Conservation (phyloP, 345 rosid species). For the Lepidium didymum region DNA sequence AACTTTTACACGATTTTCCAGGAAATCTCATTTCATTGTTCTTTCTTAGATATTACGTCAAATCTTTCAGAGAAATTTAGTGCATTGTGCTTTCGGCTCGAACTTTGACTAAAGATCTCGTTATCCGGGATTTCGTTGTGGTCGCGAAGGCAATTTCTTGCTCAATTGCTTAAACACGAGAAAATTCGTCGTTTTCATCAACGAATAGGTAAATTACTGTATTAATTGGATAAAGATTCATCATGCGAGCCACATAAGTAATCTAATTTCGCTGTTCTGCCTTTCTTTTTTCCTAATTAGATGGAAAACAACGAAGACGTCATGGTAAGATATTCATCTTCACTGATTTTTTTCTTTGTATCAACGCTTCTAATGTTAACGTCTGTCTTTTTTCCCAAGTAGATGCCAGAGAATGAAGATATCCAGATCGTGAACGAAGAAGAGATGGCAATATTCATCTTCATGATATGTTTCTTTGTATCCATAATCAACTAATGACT, state of each 20-base stretch:
- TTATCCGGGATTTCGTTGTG: background rate
- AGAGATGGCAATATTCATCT: no score
- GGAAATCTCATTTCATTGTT: background rate
- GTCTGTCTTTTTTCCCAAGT: no score
- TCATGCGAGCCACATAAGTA: background rate
- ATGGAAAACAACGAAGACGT: conserved; percentile 35
- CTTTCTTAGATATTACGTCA: background rate
- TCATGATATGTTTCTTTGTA: no score
- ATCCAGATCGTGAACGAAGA: no score
- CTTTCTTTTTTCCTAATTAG: conserved; percentile 36
- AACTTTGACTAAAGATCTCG: background rate
- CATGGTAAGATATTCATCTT: conserved; percentile 30
- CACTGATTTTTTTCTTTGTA: background rate
- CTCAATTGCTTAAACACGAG: background rate
- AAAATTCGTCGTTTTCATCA: background rate
- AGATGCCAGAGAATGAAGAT: no score
- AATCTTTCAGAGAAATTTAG: background rate
- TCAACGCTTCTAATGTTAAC: background rate
- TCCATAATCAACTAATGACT: background rate
- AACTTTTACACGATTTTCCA: background rate
- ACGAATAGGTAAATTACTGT: background rate
- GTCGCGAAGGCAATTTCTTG: background rate
- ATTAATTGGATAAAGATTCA: background rate
- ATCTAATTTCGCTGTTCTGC: conserved; percentile 45
- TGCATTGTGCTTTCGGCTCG: background rate